phyloP scores from a whole-genome alignment of 768 basidiomycete species.

The Mycena metata region DNA sequence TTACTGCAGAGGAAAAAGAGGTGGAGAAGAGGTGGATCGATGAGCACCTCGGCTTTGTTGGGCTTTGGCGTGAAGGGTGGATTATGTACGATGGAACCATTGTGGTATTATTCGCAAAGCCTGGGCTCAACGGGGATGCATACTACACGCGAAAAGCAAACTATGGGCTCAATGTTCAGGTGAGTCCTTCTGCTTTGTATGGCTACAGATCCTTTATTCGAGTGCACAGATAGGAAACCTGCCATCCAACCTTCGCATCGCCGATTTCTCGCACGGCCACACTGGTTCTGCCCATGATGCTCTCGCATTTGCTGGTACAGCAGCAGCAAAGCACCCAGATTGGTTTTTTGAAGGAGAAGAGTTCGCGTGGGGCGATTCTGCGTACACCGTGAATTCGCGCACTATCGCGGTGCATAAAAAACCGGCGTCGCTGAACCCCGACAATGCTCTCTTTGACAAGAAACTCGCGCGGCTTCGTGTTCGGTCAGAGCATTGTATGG shows the following conservation, averaged over 20 bases:
- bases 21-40: slow-evolving; percentile 53
- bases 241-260: slow-evolving; percentile 45
- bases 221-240: slow-evolving; percentile 49
- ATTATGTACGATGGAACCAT: slow-evolving; percentile 8
- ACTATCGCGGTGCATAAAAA: slow-evolving; percentile 49
- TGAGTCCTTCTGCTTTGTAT: not conserved
- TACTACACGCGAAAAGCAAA: slow-evolving; percentile 48
- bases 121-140: slow-evolving; percentile 48
- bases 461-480: slow-evolving; percentile 34
- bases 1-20: slow-evolving; percentile 41
- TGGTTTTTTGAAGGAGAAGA: slow-evolving; percentile 48
- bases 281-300: slow-evolving; percentile 54
- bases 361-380: slow-evolving; percentile 40
- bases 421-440: slow-evolving; percentile 44
- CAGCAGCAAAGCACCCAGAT: slow-evolving; percentile 30
- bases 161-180: slow-evolving; percentile 54
- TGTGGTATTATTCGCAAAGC: slow-evolving; percentile 35
- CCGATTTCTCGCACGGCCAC: slow-evolving; percentile 49
- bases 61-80: slow-evolving; percentile 6
- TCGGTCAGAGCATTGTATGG: slow-evolving; percentile 54
- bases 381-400: slow-evolving; percentile 44
- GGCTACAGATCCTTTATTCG: not conserved
- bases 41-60: slow-evolving; percentile 30
- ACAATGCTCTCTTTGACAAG: slow-evolving; percentile 48
- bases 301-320: slow-evolving; percentile 48